Percentiles rank a stretch among this genome's conserved stretches.
phyloP scores from a whole-genome alignment of 169 alveolate species.

The Cryptosporidium meleagridis region DNA sequence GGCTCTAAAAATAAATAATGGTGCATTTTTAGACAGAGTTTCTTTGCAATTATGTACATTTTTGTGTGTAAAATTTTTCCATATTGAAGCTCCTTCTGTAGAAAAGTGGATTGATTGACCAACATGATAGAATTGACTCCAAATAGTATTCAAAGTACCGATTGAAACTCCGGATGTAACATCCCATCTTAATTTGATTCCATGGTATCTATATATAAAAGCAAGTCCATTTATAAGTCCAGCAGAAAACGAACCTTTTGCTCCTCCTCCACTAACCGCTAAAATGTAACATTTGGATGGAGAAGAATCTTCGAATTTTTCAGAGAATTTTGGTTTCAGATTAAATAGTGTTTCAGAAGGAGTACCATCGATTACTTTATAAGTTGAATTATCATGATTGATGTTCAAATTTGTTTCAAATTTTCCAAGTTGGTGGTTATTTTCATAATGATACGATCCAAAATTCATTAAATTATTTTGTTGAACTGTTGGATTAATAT shows the following conservation, averaged over 20 bases:
- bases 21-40: not conserved
- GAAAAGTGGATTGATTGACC: conserved; percentile 45
- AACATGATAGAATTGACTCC: conserved; percentile 55
- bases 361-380: not conserved
- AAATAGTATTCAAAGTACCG: conserved; percentile 34
- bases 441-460: not conserved
- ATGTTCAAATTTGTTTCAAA: not conserved
- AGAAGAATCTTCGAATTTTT: conserved; percentile 52
- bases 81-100: conserved; percentile 39
- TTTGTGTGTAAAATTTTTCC: conserved; percentile 35
- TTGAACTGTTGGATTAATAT: not conserved
- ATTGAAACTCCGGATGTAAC: conserved; percentile 59
- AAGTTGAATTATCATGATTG: not conserved
- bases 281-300: conserved; percentile 52
- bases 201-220: conserved; percentile 27
- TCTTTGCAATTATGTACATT: conserved; percentile 58
- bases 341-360: conserved; percentile 35
- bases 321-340: conserved; percentile 12
- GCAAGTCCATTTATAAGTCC: conserved; percentile 44
- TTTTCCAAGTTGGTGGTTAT: not conserved
- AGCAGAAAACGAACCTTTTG: conserved; percentile 59
- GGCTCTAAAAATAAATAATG: not conserved
- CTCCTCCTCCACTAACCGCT: conserved; percentile 66
- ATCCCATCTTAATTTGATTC: conserved; percentile 71
- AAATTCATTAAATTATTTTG: not conserved